Evolutionary conservation across 2,329 filamentous ascomycete species (phyloP), one percentile per base, ranked within the genome.

Genomic region (Alternaria ethzedia): DNA sequence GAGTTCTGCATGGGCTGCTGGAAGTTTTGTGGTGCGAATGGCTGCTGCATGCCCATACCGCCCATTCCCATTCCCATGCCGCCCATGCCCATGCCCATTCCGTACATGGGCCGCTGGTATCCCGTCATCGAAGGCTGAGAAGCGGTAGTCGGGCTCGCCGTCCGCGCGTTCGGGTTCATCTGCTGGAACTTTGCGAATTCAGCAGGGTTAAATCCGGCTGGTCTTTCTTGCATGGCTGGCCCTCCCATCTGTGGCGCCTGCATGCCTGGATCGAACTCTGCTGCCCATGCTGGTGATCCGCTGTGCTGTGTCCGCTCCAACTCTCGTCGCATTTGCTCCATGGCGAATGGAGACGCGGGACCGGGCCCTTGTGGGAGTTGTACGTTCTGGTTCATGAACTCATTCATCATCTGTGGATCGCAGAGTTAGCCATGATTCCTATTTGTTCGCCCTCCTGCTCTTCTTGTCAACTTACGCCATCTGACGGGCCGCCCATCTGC

Each of bases 101-200:
- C 70, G 47, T 68, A 70, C 78, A 79, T 79, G 3, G 90, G 88
- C 54, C 85, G 84, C 70, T 90, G 86, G 67, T 88, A 86, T 51
- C 81, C 81, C 76, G 79, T 82, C 81, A 83, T 84, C 56, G 83
- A 81, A 12, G 75, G 66, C 36, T 77, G 76, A 2, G 76, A 70
- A 32, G 70, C 74, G 36, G 82, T 83, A 47, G 83, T 82, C 70
- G 84, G 91, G 83, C 87, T 93, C 77, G 81, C 88, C 78, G 82
- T 87, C 83, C 82, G 87, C 74, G 81, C 87, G 75, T 83, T 79
- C 11, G 82, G 83, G 66, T 87, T 87, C 67, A 87, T 86, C 67
- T 87, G 89, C 76, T 94, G 91, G 80, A 97, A 98, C 65, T 90
- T 89, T 51, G 92, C 89, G 79, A 97, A 98, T 70, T 98, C 96